Base-by-base conservation (phyloP, 176 grass and related monocot genomes). In the Lolium rigidum region DNA sequence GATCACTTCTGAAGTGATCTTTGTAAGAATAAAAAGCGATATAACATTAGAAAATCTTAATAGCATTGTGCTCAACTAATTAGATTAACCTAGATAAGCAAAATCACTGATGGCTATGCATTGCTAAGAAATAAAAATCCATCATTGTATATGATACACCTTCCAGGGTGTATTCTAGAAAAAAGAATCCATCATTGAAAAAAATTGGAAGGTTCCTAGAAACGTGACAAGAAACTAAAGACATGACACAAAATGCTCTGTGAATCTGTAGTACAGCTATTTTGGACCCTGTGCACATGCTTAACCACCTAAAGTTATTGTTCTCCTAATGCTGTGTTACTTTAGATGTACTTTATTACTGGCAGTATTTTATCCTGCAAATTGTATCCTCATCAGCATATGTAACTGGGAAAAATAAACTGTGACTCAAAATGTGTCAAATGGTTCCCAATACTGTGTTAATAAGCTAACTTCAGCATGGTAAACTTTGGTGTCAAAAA, bases 331-430 rank as follows among this genome's bases (percentile, higher is more conserved):
- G 25, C 22, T 81, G 82, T 77, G 74, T 80, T 80, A 70, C 61
- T 86, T 86, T 82, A 52, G 73, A 46, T 18, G 15, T 51, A 81
- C 52, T 88, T 71, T 51, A n/a, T 9, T 78, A 9, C 20, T 56
- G 69, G 57, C 35, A 90, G 75, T 67, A 81, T 76, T 87, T 74
- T 87, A 79, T 79, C 25, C 24, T 79, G 24, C 74, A 87, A 87
- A 38, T 80, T 83, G 28, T 43, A 76, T 57, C 57, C 65, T 26
- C 21, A 82, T 46, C 9, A 6, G 65, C 26, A 44, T 57, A 58
- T 25, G 18, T 57, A n/a, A 66, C 13, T 38, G 46, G 28, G 10
- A 21, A 76, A 65, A 65, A 26, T 15, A 47, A 68, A 46, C 41
- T 9, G 22, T 44, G 61, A 25, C 24, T 56, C 51, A 20, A 83